These are phyloP conservation scores for Nepenthes alata DNA, from an alignment of 179 eudicot species.

Conservation along the genomic window DNA sequence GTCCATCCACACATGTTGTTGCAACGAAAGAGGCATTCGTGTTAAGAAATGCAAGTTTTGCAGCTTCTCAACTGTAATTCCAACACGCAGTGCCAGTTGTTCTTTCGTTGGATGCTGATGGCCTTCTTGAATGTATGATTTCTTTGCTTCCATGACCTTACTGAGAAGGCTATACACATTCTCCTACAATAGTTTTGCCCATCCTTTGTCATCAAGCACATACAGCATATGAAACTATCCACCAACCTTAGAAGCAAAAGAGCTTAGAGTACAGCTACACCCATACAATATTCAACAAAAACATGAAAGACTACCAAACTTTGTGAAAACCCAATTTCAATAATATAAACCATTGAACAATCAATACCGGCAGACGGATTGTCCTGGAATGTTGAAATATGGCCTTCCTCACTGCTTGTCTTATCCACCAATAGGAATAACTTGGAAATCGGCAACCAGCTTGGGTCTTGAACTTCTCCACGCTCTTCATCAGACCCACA, in stretches of 20 bases:
- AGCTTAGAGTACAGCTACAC: not conserved
- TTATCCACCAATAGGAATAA: constrained; percentile 96
- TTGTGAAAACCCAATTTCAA: not conserved
- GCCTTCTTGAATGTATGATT: constrained; percentile 49
- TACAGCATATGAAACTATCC: not conserved
- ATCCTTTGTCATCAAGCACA: not conserved
- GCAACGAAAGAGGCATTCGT: constrained; percentile 62
- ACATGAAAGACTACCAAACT: not conserved
- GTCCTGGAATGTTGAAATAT: constrained; percentile 69
- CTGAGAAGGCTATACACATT: constrained; percentile 56
- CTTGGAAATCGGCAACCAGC: constrained; percentile 76
- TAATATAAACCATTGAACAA: constrained; percentile 2
- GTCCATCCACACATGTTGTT: constrained; percentile 59
- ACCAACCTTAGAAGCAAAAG: not conserved
- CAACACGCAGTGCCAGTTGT: constrained; percentile 57
- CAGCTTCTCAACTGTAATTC: constrained; percentile 64
- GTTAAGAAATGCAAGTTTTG: constrained; percentile 33
- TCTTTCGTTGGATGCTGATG: constrained; percentile 45
- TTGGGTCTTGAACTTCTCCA: constrained; percentile 73
- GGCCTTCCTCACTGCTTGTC: constrained; percentile 67
- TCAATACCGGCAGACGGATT: constrained; percentile 71
- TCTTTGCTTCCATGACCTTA: constrained; percentile 70
- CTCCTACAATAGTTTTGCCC: constrained; percentile 37
- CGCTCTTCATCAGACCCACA: constrained; percentile 78
- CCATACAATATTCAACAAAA: not conserved